These are phyloP conservation scores for Phytophthora litchii DNA, from an alignment of 352 stramenopile species.

Conservation along the genomic window DNA sequence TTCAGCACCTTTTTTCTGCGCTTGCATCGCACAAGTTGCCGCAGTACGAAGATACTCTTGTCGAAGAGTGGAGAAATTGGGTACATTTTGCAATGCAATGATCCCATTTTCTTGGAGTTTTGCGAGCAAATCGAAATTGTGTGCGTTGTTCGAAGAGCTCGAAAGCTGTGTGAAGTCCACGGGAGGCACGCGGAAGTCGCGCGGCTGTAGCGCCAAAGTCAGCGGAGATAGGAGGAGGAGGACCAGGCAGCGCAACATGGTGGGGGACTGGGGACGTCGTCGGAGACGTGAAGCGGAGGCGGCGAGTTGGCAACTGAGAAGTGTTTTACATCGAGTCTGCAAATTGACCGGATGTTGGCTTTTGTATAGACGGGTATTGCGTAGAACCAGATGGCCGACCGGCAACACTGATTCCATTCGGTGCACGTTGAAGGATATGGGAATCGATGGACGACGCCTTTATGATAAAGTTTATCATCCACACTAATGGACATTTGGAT, in stretches of 20 bases:
- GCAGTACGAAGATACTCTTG: constrained; percentile 62
- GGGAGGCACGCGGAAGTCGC: constrained; percentile 55
- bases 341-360: constrained; percentile 20
- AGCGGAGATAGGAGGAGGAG: constrained; percentile 25
- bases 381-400: constrained; percentile 15
- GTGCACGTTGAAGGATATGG: constrained; percentile 18
- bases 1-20: constrained; percentile 51
- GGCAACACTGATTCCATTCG: constrained; percentile 16
- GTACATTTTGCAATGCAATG: constrained; percentile 77
- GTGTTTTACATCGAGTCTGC: neutral
- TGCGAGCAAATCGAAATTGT: constrained; percentile 47
- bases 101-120: constrained; percentile 75
- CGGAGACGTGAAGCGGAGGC: constrained; percentile 20
- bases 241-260: constrained; percentile 30
- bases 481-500: constrained; percentile 13
- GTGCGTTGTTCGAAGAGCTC: constrained; percentile 27
- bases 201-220: constrained; percentile 29
- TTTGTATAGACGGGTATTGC: constrained; percentile 26
- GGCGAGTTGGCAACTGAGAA: constrained; percentile 28
- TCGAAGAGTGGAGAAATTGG: constrained; percentile 53
- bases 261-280: constrained; percentile 10
- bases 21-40: constrained; percentile 59
- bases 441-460: constrained; percentile 1
- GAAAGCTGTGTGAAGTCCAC: constrained; percentile 65
- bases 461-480: constrained; percentile 1